These are phyloP conservation scores for Fallopia convolvulus DNA, from an alignment of 148 eudicot species.

Conservation along the genomic window DNA sequence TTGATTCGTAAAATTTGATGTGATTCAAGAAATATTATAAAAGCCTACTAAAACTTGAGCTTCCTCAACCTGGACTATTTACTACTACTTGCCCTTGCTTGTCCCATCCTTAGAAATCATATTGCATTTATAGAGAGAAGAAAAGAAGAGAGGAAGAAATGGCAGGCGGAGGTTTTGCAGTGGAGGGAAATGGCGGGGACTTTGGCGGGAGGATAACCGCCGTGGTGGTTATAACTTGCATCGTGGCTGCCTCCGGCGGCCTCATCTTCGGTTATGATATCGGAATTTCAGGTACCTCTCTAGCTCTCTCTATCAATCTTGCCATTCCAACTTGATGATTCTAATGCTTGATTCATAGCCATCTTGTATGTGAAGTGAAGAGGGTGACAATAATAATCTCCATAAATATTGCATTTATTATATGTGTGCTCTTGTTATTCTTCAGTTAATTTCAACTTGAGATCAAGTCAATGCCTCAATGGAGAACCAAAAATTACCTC, in stretches of 20 bases:
- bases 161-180: conserved; percentile 20
- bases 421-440: no score
- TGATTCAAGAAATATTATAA: background rate
- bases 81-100: no score
- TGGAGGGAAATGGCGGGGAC: conserved; percentile 5
- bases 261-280: conserved; percentile 53
- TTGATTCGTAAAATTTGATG: no score
- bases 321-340: no score
- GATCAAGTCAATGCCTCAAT: no score
- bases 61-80: background rate
- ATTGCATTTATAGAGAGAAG: no score
- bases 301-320: background rate
- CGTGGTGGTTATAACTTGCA: conserved; percentile 38
- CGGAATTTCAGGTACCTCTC: conserved; percentile 38
- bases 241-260: conserved; percentile 50
- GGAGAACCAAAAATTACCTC: background rate
- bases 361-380: no score
- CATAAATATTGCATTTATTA: no score
- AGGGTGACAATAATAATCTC: no score
- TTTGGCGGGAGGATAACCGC: conserved; percentile 23
- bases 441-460: no score
- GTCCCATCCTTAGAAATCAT: no score
- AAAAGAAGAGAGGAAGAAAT: conserved; percentile 4
- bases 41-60: background rate
- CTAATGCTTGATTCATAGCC: no score